Conservation (phyloP, 192 early-diverging fungal species). For the Jimgerdemannia flammicorona region DNA sequence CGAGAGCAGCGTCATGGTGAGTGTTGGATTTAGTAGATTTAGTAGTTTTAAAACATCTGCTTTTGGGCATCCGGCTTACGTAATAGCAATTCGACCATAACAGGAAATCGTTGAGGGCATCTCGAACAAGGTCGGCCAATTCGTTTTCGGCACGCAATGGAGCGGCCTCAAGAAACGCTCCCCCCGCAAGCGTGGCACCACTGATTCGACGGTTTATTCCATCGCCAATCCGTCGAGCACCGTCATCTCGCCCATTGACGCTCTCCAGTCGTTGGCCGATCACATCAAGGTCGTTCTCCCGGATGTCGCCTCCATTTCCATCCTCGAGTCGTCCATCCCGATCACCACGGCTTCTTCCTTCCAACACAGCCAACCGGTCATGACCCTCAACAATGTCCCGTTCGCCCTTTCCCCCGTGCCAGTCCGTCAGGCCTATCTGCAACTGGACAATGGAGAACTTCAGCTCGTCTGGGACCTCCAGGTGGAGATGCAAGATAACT, state of each 20-base stretch:
- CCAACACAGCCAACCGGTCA: conserved; percentile 27
- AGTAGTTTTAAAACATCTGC: too few species aligned
- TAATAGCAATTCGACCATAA: too few species aligned
- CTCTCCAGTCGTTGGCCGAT: conserved; percentile 55
- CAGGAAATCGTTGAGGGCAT: not conserved
- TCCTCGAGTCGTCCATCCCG: conserved; percentile 7
- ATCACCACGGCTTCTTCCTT: conserved; percentile 32
- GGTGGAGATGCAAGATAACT: conserved; percentile 75
- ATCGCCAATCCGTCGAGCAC: not conserved
- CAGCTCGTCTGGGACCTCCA: conserved; percentile 81
- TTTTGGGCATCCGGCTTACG: too few species aligned
- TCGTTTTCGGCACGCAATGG: not conserved
- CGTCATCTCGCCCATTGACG: conserved; percentile 58
- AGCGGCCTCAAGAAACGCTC: not conserved
- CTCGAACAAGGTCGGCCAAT: not conserved
- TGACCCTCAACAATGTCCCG: conserved; percentile 46
- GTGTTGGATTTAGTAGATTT: not conserved
- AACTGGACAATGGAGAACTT: conserved; percentile 49
- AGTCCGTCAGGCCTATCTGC: conserved; percentile 61
- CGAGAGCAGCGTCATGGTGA: not conserved
- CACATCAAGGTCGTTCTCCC: conserved; percentile 55
- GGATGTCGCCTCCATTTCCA: conserved; percentile 20
- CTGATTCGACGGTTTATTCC: not conserved
- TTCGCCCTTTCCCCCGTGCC: conserved; percentile 53
- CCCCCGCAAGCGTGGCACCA: not conserved